phyloP scores from a whole-genome alignment of 108 stramenopile species.

The Cyclostephanos invisitatus region DNA sequence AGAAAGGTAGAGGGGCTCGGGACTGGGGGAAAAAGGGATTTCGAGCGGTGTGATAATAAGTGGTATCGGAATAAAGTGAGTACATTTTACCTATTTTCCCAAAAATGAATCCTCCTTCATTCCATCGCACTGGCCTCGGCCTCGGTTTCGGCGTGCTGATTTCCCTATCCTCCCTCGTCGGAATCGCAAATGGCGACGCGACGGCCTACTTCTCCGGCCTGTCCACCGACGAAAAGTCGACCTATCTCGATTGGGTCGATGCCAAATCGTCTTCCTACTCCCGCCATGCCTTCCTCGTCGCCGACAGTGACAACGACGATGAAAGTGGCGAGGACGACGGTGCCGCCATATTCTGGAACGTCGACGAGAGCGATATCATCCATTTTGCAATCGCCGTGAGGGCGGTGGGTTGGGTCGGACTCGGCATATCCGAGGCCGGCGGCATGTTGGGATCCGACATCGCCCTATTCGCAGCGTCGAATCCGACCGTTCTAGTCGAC shows the following conservation, averaged over 20 bases:
- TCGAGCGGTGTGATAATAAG: too few species aligned
- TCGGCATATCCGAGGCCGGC: conserved; percentile 36
- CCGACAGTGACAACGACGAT: conserved; percentile 1
- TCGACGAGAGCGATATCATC: conserved; percentile 3
- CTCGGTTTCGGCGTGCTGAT: not conserved
- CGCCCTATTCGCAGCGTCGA: conserved; percentile 8
- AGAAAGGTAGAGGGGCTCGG: too few species aligned
- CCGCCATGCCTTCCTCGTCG: not conserved
- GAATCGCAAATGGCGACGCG: too few species aligned
- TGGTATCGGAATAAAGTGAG: too few species aligned
- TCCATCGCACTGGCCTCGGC: not conserved
- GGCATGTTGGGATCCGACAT: conserved; percentile 39
- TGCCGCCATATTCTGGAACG: conserved; percentile 37
- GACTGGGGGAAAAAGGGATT: too few species aligned
- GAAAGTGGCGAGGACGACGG: conserved; percentile 10
- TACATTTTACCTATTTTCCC: too few species aligned
- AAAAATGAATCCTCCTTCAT: not conserved
- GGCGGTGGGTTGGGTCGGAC: conserved; percentile 36
- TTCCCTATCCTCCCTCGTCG: too few species aligned
- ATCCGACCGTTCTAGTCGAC: conserved; percentile 43
- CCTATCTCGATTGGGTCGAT: not conserved
- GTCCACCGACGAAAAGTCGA: not conserved
- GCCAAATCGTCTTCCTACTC: not conserved
- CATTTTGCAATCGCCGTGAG: conserved; percentile 23
- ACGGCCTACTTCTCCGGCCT: too few species aligned